These are phyloP conservation scores for Nematodospora valgi DNA, from an alignment of 805 yeast species.

Conservation along the genomic window DNA sequence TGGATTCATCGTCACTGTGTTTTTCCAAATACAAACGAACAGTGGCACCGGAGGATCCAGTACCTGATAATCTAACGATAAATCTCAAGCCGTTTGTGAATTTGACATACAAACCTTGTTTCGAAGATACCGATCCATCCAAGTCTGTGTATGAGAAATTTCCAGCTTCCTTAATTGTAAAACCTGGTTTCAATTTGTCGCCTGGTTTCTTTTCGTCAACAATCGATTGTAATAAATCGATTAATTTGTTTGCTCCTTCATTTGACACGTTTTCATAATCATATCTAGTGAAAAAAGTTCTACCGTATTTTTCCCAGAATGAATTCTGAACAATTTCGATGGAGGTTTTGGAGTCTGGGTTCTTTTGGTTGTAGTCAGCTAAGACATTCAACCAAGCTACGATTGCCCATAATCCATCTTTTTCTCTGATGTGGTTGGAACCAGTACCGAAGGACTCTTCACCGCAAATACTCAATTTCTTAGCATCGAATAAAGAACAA, in stretches of 20 bases:
- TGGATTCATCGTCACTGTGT: constrained; percentile 59
- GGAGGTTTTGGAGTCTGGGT: constrained; percentile 52
- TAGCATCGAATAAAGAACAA: constrained; percentile 91
- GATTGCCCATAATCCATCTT: constrained; percentile 97
- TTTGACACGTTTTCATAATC: constrained; percentile 83
- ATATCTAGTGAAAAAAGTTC: constrained; percentile 95
- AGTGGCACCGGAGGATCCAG: constrained; percentile 98
- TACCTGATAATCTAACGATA: constrained; percentile 89
- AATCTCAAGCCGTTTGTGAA: constrained; percentile 79
- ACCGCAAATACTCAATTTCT: constrained; percentile 93
- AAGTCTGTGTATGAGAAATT: constrained; percentile 91
- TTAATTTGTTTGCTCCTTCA: constrained; percentile 71
- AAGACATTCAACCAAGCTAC: constrained; percentile 95
- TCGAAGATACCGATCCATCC: constrained; percentile 83
- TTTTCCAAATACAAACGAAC: constrained; percentile 88
- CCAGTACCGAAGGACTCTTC: constrained; percentile 99
- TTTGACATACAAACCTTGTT: constrained; percentile 88
- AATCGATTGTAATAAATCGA: constrained; percentile 40
- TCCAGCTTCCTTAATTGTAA: constrained; percentile 68
- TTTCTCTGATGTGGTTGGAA: constrained; percentile 94
- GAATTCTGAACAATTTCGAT: constrained; percentile 76
- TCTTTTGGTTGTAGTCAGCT: constrained; percentile 67
- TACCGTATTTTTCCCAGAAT: constrained; percentile 91
- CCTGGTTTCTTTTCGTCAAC: constrained; percentile 42
- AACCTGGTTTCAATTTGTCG: constrained; percentile 43